phyloP scores from a whole-genome alignment of 2,329 filamentous ascomycete species.

The Curvularia spicifera region DNA sequence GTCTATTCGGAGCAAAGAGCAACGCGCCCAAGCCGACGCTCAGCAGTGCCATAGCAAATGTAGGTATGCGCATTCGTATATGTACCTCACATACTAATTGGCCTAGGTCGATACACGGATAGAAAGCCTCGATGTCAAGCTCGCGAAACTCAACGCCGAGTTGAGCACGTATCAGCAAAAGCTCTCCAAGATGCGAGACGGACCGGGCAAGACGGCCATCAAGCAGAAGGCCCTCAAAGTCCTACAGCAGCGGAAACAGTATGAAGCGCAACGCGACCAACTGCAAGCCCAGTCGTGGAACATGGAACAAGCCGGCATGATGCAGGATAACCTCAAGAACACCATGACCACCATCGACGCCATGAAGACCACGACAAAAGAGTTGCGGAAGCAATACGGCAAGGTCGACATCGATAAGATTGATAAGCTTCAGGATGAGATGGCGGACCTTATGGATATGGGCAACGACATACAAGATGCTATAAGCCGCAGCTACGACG shows the following conservation, averaged over 20 bases:
- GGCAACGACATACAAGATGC: slow-evolving; percentile 98
- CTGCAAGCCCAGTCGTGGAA: slow-evolving; percentile 96
- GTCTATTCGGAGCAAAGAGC: slow-evolving; percentile 88
- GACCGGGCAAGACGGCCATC: slow-evolving; percentile 88
- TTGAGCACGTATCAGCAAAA: slow-evolving; percentile 86
- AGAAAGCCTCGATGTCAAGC: slow-evolving; percentile 89
- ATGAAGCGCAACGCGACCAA: slow-evolving; percentile 93
- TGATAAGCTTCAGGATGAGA: slow-evolving; percentile 96
- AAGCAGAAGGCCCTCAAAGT: slow-evolving; percentile 95
- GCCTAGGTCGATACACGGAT: slow-evolving; percentile 78
- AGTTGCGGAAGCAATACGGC: slow-evolving; percentile 90
- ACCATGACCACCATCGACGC: slow-evolving; percentile 98
- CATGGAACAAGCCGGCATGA: slow-evolving; percentile 97
- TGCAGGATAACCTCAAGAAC: slow-evolving; percentile 98
- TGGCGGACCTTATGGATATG: slow-evolving; percentile 97
- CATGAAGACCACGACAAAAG: slow-evolving; percentile 96
- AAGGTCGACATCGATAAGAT: slow-evolving; percentile 98
- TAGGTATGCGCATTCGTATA: slow-evolving; percentile 50
- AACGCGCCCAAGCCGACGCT: slow-evolving; percentile 90
- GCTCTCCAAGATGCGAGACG: slow-evolving; percentile 91
- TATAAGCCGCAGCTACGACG: slow-evolving; percentile 86
- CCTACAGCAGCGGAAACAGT: slow-evolving; percentile 89
- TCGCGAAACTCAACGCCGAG: slow-evolving; percentile 89
- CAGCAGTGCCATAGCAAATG: slow-evolving; percentile 79
- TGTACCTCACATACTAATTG: slow-evolving; percentile 25